phyloP scores from a whole-genome alignment of 371 early-diverging fungal genomes.

The Mortierella sp. region DNA sequence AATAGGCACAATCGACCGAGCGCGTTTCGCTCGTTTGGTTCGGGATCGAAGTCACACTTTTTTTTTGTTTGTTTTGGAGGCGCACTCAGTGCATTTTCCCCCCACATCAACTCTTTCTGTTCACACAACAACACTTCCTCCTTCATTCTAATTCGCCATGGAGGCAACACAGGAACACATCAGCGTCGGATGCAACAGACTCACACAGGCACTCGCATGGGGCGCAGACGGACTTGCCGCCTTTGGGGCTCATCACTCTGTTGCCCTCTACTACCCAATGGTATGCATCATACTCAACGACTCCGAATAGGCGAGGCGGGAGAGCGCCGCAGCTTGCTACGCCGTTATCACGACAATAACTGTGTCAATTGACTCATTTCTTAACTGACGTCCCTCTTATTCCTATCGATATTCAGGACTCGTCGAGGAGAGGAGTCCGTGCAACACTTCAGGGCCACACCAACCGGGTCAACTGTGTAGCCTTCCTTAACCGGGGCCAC shows the following conservation, averaged over 20 bases:
- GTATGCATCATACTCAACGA: constrained; percentile 53
- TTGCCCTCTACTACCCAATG: constrained; percentile 83
- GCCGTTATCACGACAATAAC: not conserved
- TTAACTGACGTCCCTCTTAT: not conserved
- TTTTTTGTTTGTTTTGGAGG: not conserved
- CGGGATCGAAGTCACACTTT: not conserved
- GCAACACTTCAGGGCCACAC: constrained; percentile 85
- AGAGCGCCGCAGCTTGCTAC: not conserved
- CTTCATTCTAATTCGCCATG: constrained; percentile 12
- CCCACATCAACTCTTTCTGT: not conserved
- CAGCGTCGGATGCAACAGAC: constrained; percentile 78
- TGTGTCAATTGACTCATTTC: not conserved
- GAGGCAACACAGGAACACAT: constrained; percentile 70
- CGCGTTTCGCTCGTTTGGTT: not conserved
- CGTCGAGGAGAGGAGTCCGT: constrained; percentile 64
- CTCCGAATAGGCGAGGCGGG: not conserved
- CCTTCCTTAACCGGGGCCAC: constrained; percentile 75
- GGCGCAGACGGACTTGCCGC: constrained; percentile 76
- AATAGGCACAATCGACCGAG: not conserved
- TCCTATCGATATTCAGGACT: constrained; percentile 60
- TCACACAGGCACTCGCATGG: constrained; percentile 79
- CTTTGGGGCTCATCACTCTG: constrained; percentile 78
- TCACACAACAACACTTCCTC: not conserved
- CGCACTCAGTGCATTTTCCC: not conserved
- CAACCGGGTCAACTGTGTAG: constrained; percentile 85